Evolutionary conservation across 2,329 filamentous ascomycete species (phyloP).

Genomic region (Coniochaeta pulveracea): DNA sequence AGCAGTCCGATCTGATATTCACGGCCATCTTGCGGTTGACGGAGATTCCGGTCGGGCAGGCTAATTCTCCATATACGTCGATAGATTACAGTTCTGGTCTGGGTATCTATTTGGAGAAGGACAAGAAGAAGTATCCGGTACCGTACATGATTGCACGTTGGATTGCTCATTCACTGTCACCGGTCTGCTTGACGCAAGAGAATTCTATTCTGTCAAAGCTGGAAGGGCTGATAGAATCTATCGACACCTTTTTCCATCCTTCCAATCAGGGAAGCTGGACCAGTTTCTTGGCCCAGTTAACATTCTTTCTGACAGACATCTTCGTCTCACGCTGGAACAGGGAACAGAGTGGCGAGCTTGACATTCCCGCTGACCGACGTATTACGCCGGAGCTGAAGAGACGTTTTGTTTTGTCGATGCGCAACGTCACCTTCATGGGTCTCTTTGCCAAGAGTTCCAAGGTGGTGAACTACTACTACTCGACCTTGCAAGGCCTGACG

Average conservation of each 20-base stretch:
- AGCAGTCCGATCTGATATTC: conserved; percentile 87
- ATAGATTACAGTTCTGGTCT: conserved; percentile 77
- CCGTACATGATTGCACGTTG: conserved; percentile 87
- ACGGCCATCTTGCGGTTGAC: conserved; percentile 81
- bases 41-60: conserved; percentile 93
- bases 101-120: conserved; percentile 79
- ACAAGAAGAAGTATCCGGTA: conserved; percentile 84
- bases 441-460: conserved; percentile 93
- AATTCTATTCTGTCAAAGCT: conserved; percentile 75
- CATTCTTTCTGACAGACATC: conserved; percentile 86
- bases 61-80: conserved; percentile 80
- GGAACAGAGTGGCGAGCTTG: conserved; percentile 84
- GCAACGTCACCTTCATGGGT: conserved; percentile 95
- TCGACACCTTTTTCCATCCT: conserved; percentile 97
- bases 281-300: conserved; percentile 76
- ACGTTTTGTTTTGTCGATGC: conserved; percentile 79
- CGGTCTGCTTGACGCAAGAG: conserved; percentile 62
- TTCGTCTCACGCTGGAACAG: conserved; percentile 98
- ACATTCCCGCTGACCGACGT: conserved; percentile 67
- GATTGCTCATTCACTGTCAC: conserved; percentile 88
- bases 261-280: conserved; percentile 94
- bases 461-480: conserved; percentile 84
- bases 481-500: conserved; percentile 77
- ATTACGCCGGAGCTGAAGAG: conserved; percentile 73
- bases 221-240: conserved; percentile 84